These are phyloP conservation scores for Ceratonia siliqua DNA, from an alignment of 306 rosid species.

Conservation along the genomic window DNA sequence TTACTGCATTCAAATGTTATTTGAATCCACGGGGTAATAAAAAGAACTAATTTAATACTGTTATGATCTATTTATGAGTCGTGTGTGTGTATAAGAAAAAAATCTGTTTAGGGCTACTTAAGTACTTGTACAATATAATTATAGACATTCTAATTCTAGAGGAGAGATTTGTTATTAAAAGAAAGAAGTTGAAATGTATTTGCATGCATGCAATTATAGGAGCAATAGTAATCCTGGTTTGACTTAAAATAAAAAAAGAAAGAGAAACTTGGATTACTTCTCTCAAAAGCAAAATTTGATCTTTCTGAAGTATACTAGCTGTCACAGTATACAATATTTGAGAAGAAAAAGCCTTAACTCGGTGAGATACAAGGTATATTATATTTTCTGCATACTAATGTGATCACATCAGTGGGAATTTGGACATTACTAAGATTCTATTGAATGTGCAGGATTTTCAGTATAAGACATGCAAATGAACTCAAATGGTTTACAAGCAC, in stretches of 20 bases:
- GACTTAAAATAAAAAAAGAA: not conserved
- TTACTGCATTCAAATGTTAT: not conserved
- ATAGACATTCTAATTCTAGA: not conserved
- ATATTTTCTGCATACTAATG: not conserved
- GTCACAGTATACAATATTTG: not conserved
- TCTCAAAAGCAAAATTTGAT: not conserved
- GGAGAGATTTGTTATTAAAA: not conserved
- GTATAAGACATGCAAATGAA: too few species aligned
- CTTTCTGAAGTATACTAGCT: conserved; percentile 5
- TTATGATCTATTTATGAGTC: too few species aligned
- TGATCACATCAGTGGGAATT: conserved; percentile 8
- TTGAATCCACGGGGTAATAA: not conserved
- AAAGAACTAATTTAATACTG: not conserved
- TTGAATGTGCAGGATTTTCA: too few species aligned
- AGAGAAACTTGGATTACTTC: conserved; percentile 5
- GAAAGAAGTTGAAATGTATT: not conserved
- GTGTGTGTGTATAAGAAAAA: too few species aligned
- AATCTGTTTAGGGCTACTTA: too few species aligned
- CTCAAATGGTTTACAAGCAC: conserved; percentile 35
- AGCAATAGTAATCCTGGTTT: not conserved
- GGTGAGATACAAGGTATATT: not conserved
- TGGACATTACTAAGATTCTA: not conserved
- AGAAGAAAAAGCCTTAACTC: conserved; percentile 5
- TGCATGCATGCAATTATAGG: not conserved
- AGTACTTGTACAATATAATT: not conserved